Base-by-base conservation (phyloP, 495 filamentous ascomycete species). In the Collariella sp. region DNA sequence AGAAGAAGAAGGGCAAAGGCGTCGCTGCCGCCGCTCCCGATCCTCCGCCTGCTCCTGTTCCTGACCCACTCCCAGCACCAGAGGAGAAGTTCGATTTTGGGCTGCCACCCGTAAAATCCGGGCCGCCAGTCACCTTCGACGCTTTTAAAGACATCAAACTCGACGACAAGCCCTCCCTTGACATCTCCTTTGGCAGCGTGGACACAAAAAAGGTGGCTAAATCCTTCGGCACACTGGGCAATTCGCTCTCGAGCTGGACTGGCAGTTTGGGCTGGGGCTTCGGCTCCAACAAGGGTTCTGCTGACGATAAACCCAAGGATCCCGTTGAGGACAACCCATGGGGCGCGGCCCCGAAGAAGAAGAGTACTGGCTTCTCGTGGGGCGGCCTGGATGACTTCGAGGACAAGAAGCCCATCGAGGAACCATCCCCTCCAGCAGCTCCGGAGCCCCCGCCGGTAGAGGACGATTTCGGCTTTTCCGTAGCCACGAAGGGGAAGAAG, bases 71-170 rank as follows among this genome's bases (percentile, higher is more conserved):
- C 12, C 33, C 58, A 20, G 39, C 54, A 10, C 31, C 51, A 16
- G 54, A 59, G 11, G 63, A 67, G 19, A 61, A 62, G 16, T 0
- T 62, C 26, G 58, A 62, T 35, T 53, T 55, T 29, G 58, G 40
- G 18, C 54, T 60, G 7, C 64, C 63, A 18, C 56, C 36, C 11
- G 43, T 61, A 7, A 45, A 60, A 36, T 46, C 56, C 4, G 46
- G 33, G 40, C 22, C n/a, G n/a, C n/a, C 39, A 41, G 26, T 57
- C 48, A 42, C 46, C 35, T 35, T 70, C 41, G 68, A 73, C 29
- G 46, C 64, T 18, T 75, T 79, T 46, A 60, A 78, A 34, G 75
- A 79, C 5, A 74, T 79, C 59, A 77, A 78, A 46, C 56, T 79
- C 33, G 69, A 76, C 53, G 71, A 72, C 3, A 68, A 57, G n/a